Conservation (phyloP, 2,329 filamentous ascomycete genomes). For the Nannizzia gypsea region DNA sequence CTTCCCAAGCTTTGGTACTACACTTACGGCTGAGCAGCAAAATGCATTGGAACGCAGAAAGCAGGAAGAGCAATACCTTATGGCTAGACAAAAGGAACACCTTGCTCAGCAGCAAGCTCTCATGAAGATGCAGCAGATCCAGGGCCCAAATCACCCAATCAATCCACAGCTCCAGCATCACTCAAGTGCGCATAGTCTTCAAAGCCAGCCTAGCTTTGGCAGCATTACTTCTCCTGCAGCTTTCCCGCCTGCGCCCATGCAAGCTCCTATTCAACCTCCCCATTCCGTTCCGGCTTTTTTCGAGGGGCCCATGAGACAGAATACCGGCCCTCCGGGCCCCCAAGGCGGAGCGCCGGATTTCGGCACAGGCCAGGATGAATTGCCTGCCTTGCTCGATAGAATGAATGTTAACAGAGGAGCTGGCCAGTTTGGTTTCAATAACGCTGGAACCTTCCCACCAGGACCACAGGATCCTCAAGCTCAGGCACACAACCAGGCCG, state of each 20-base stretch:
- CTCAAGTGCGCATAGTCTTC: constrained; percentile 86
- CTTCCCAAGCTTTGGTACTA: constrained; percentile 93
- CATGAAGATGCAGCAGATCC: constrained; percentile 59
- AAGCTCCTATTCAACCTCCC: constrained; percentile 45
- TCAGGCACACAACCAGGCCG: constrained; percentile 43
- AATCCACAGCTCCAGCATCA: constrained; percentile 71
- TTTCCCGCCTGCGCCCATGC: constrained; percentile 50
- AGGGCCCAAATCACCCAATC: constrained; percentile 41
- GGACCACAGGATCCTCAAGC: constrained; percentile 28
- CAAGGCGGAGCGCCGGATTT: constrained; percentile 37
- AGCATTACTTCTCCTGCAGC: constrained; percentile 82
- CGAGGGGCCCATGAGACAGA: constrained; percentile 44
- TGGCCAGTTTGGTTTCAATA: constrained; percentile 36
- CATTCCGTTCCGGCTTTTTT: constrained; percentile 57
- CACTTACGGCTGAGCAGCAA: constrained; percentile 91
- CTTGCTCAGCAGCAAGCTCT: constrained; percentile 76
- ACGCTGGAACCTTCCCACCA: constrained; percentile 34
- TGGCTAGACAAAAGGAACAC: constrained; percentile 91
- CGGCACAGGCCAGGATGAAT: constrained; percentile 57
- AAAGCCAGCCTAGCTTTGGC: constrained; percentile 92
- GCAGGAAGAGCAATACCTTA: constrained; percentile 94
- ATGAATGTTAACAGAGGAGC: constrained; percentile 45
- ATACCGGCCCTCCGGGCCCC: constrained; percentile 25
- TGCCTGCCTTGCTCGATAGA: constrained; percentile 52
- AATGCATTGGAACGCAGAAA: constrained; percentile 93